A percentile compares a stretch with the other conserved stretches of the same genome.
Evolutionary conservation across 2,329 filamentous ascomycete genomes (phyloP).

Genomic region (Uncinocarpus reesii): DNA sequence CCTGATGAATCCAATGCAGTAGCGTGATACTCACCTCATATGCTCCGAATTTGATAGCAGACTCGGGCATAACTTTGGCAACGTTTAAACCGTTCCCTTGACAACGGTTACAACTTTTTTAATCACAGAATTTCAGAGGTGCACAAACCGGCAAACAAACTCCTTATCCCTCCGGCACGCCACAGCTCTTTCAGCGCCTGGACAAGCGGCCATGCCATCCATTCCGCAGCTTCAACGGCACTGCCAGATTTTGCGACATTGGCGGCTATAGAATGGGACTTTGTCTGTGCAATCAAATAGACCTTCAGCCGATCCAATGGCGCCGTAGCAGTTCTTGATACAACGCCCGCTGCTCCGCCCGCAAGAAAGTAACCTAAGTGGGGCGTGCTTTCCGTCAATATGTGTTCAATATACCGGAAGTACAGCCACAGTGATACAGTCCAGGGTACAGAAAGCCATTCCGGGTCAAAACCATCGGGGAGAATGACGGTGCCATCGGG

Average conservation of each 20-base stretch:
- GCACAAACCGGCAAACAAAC: slow-evolving; percentile 77
- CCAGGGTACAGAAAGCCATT: slow-evolving; percentile 35
- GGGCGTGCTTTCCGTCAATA: slow-evolving; percentile 39
- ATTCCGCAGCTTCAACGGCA: slow-evolving; percentile 53
- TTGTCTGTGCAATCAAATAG: slow-evolving; percentile 79
- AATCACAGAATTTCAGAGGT: not conserved
- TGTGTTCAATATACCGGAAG: slow-evolving; percentile 35
- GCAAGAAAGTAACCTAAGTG: slow-evolving; percentile 87
- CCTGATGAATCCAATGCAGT: not conserved
- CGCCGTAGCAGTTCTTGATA: slow-evolving; percentile 89
- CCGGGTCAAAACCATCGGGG: slow-evolving; percentile 31
- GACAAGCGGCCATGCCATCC: slow-evolving; percentile 58
- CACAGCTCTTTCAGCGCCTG: slow-evolving; percentile 70
- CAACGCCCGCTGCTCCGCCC: slow-evolving; percentile 84
- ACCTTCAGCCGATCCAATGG: slow-evolving; percentile 96
- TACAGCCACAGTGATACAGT: slow-evolving; percentile 37
- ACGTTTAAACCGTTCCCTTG: slow-evolving; percentile 92
- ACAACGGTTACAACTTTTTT: slow-evolving; percentile 1
- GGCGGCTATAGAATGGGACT: slow-evolving; percentile 46
- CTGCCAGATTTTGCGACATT: slow-evolving; percentile 61
- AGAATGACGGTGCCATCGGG: slow-evolving; percentile 24
- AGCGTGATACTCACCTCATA: slow-evolving; percentile 56
- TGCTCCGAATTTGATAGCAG: slow-evolving; percentile 93
- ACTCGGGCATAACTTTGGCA: slow-evolving; percentile 96
- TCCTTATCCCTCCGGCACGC: slow-evolving; percentile 72